phyloP scores from a whole-genome alignment of 106 monocot genomes.

The Triglochin maritima region DNA sequence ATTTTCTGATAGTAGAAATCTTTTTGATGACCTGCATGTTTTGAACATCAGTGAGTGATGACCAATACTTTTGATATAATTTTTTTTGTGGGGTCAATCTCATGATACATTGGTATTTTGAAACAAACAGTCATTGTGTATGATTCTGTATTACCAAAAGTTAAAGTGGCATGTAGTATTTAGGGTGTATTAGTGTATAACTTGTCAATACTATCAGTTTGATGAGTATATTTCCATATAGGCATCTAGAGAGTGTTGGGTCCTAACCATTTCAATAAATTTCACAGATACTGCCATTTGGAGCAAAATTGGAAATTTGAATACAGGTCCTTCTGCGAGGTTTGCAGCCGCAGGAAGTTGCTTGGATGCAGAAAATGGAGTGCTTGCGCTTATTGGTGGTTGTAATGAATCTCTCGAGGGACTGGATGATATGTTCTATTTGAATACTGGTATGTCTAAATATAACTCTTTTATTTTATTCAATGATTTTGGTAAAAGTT shows the following conservation, averaged over 20 bases:
- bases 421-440: constrained; percentile 72
- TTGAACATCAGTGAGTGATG: constrained; percentile 50
- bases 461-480: neutral
- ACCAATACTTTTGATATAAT: neutral
- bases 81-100: too few species aligned
- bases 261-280: too few species aligned
- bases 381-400: constrained; percentile 63
- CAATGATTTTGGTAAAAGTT: neutral
- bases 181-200: too few species aligned
- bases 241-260: too few species aligned
- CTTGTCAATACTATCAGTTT: too few species aligned
- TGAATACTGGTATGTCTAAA: constrained; percentile 35
- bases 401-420: constrained; percentile 64
- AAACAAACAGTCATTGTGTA: too few species aligned
- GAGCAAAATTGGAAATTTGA: constrained; percentile 44
- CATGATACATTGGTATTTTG: too few species aligned
- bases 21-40: constrained; percentile 76
- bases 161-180: too few species aligned
- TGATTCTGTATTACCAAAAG: too few species aligned
- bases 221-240: too few species aligned
- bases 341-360: constrained; percentile 82
- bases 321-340: constrained; percentile 54
- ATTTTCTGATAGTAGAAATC: constrained; percentile 66
- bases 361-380: constrained; percentile 45
- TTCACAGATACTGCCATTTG: constrained; percentile 47